Percentiles rank a stretch among this genome's conserved stretches.
Evolutionary conservation across 2,329 filamentous ascomycete genomes (phyloP).

Genomic region (Arachnopeziza araneosa): DNA sequence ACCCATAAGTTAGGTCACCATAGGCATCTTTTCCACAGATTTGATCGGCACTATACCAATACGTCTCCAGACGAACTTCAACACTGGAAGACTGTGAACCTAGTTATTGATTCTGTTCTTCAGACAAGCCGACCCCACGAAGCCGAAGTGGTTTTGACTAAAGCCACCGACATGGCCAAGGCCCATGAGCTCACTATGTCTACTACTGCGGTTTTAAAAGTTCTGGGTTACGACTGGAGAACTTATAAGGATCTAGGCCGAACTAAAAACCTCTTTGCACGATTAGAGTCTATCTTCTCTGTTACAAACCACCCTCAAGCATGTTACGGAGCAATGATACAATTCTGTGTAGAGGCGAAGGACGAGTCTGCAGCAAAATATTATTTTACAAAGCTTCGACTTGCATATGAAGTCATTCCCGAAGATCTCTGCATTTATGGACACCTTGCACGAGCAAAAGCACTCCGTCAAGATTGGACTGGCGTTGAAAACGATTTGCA

Average conservation of each 20-base stretch:
- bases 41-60: conserved; percentile 15
- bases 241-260: conserved; percentile 18
- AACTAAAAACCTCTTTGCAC: conserved; percentile 22
- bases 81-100: conserved; percentile 14
- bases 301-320: conserved; percentile 18
- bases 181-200: conserved; percentile 11
- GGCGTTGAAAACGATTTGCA: conserved; percentile 24
- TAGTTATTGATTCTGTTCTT: conserved; percentile 21
- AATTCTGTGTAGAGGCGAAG: conserved; percentile 27
- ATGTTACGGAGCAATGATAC: conserved; percentile 27
- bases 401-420: conserved; percentile 2
- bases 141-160: conserved; percentile 21
- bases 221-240: conserved; percentile 27
- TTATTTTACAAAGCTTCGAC: conserved; percentile 19
- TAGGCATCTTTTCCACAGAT: conserved; percentile 14
- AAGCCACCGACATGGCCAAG: conserved; percentile 18
- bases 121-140: conserved; percentile 3
- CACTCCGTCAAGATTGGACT: conserved; percentile 26
- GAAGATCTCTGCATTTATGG: conserved; percentile 24
- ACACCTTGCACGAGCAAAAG: conserved; percentile 29
- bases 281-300: conserved; percentile 14
- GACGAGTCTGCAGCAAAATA: conserved; percentile 17
- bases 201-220: conserved; percentile 22
- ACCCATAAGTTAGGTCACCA: conserved; percentile 15
- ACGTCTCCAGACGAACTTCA: conserved; percentile 15